A percentile compares a stretch with the other conserved stretches of the same genome.
These are phyloP conservation scores for Phytophthora vignae DNA, from an alignment of 352 stramenopile species.

Conservation along the genomic window DNA sequence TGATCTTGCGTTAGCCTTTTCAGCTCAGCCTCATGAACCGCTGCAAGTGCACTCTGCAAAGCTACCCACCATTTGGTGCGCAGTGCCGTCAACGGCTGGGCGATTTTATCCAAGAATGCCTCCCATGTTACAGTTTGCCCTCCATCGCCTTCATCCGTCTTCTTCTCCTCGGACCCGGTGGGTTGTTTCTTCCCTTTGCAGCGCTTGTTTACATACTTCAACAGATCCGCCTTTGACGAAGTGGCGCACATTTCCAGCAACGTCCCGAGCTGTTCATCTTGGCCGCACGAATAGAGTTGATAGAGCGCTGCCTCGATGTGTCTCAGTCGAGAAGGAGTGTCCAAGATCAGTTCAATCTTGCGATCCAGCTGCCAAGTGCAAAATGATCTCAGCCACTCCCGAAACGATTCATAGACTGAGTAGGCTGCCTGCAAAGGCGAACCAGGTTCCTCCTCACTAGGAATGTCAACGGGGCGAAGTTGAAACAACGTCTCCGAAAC, in stretches of 20 bases:
- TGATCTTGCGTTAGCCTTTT: slow-evolving; percentile 12
- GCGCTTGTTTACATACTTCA: slow-evolving; percentile 1
- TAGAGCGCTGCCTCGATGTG: slow-evolving; percentile 18
- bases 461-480: background rate
- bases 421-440: background rate
- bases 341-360: slow-evolving; percentile 18
- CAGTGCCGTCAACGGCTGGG: slow-evolving; percentile 22
- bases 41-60: slow-evolving; percentile 23
- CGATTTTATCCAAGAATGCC: slow-evolving; percentile 18
- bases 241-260: slow-evolving; percentile 33
- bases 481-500: slow-evolving; percentile 24
- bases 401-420: slow-evolving; percentile 24
- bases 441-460: background rate
- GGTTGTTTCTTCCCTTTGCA: slow-evolving; percentile 2
- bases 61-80: slow-evolving; percentile 39
- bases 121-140: slow-evolving; percentile 1
- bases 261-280: slow-evolving; percentile 2
- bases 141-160: background rate
- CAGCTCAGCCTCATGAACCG: background rate
- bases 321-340: slow-evolving; percentile 19
- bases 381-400: slow-evolving; percentile 16
- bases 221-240: slow-evolving; percentile 5
- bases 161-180: background rate
- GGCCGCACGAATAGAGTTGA: slow-evolving; percentile 9
- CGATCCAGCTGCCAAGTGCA: slow-evolving; percentile 22